A percentile compares a stretch with the other conserved stretches of the same genome.
phyloP scores from a whole-genome alignment of 441 rosid genomes.

The Euphorbia celastroides region DNA sequence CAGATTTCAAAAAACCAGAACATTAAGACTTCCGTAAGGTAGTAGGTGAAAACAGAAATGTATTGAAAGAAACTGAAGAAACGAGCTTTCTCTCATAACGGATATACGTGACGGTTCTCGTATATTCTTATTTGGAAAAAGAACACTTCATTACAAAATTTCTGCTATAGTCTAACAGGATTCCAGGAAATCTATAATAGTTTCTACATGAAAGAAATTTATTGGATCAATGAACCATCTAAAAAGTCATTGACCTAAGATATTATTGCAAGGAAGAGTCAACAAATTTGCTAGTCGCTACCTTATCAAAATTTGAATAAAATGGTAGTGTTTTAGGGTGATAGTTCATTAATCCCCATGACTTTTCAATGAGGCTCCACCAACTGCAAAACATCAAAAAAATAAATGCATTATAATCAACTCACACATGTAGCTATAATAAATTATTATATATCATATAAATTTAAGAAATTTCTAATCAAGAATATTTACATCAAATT shows the following conservation, averaged over 20 bases:
- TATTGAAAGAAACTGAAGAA: not conserved
- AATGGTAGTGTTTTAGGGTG: conserved; percentile 71
- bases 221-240: not conserved
- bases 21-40: not conserved
- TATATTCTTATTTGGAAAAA: not conserved
- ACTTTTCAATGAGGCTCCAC: conserved; percentile 84
- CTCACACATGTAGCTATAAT: not conserved
- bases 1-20: not conserved
- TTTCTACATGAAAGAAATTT: not conserved
- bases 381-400: conserved; percentile 43
- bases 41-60: not conserved
- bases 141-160: not conserved
- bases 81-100: conserved; percentile 6
- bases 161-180: not conserved
- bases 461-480: not conserved
- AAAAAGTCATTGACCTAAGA: not conserved
- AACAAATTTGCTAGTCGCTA: conserved; percentile 21
- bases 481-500: too few relatives aligned
- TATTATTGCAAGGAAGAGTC: not conserved
- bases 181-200: not conserved
- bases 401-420: conserved; percentile 6
- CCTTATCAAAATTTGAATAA: conserved; percentile 86
- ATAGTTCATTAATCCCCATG: conserved; percentile 61
- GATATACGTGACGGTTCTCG: not conserved
- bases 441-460: not conserved